Base-by-base conservation (phyloP, 441 rosid species). In the Manihot esculenta region DNA sequence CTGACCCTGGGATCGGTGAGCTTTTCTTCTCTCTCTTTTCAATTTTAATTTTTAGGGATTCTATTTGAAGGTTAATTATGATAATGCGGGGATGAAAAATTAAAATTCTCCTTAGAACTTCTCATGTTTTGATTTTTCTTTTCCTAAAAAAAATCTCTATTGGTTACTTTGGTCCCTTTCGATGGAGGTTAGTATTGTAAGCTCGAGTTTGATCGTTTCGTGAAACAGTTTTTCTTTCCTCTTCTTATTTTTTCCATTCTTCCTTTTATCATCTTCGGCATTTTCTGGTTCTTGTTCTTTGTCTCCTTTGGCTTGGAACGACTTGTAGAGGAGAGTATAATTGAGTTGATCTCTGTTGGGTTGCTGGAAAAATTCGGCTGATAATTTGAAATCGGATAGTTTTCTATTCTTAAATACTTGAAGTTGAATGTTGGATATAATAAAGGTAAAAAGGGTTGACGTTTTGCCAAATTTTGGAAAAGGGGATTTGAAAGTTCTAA, bases 1-100 rank as follows among this genome's bases (percentile, higher is more conserved):
- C 98, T 24, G 98, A 94, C 75, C 98, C 98, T 14, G 97, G 97
- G 65, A 93, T 93, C 68, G 98, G 98, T 93, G 41, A 82, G 86
- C 54, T 54, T 64, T 51, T 27, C 6, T 64, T 61, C 21, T 8
- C 13, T 21, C 8, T 10, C 10, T 50, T 20, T 47, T 30, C 24
- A 48, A 48, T 4, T 45, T 30, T 4, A 30, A 30, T 30, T 12
- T 53, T 15, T 14, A 42, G 15, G 1, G 0, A 1, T 27, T 9
- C 62, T 51, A 4, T 55, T 23, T 26, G 17, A 0, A 26, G 5
- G 10, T 17, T 13, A 38, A 15, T 41, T 27, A 13, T 26, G 13
- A 20, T 20, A 64, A 64, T 64, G 56, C 38, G 0, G 56, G 64
- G 26, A 9, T 44, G 12, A 10, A 33, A 35, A 45, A 30, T 24